Percentiles rank a stretch among this genome's conserved stretches.
Conservation (phyloP, 441 rosid genomes). For the Flueggea neowawraea region DNA sequence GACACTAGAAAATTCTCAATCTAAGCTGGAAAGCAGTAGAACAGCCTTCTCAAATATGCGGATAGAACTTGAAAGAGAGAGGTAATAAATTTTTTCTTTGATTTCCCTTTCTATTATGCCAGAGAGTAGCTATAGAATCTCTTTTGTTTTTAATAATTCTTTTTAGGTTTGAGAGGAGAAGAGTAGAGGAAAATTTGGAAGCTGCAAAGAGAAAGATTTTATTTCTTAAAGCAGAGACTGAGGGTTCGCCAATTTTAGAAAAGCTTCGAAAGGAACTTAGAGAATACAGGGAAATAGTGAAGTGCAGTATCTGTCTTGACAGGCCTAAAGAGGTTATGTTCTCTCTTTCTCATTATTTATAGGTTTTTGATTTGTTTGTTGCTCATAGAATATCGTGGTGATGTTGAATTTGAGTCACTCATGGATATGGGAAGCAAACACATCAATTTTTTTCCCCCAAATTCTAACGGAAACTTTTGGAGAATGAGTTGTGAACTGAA, state of each 20-base stretch:
- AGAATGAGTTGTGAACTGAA: no score
- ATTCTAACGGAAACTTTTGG: no score
- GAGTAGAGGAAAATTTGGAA: conserved; percentile 81
- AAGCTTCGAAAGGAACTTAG: conserved; percentile 79
- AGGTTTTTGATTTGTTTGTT: background rate
- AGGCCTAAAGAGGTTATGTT: conserved; percentile 80
- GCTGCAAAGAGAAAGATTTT: conserved; percentile 60
- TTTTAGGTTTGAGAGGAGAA: conserved; percentile 73
- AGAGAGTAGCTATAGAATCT: background rate
- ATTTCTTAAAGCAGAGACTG: conserved; percentile 53
- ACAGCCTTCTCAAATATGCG: conserved; percentile 49
- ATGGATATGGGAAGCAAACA: background rate
- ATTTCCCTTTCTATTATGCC: background rate
- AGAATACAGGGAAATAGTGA: conserved; percentile 88
- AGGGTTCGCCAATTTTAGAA: conserved; percentile 67
- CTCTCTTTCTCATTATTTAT: background rate
- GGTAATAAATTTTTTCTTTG: conserved; percentile 32
- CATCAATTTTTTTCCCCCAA: no score
- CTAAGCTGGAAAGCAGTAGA: conserved; percentile 54
- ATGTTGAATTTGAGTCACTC: background rate
- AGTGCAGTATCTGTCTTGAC: conserved; percentile 88
- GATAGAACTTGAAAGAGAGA: conserved; percentile 68
- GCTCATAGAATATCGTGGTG: background rate
- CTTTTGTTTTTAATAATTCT: conserved; percentile 3
- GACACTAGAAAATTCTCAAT: conserved; percentile 62